Percentiles rank a stretch among this genome's conserved stretches.
These are phyloP conservation scores for Elsinoe ampelina DNA, from an alignment of 2,329 filamentous ascomycete species.

Conservation along the genomic window DNA sequence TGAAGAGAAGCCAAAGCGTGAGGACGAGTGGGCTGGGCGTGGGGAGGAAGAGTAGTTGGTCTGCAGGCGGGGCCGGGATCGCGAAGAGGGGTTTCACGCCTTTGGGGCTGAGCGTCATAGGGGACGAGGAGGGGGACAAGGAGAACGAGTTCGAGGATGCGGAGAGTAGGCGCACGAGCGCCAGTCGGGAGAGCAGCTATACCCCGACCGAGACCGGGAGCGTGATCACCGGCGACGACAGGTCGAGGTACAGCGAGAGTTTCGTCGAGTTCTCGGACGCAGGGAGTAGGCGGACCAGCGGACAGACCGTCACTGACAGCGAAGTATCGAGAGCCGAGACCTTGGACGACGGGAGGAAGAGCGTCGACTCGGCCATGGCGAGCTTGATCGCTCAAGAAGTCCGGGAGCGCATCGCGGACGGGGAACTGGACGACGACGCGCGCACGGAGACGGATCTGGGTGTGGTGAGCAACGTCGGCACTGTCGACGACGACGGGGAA, in stretches of 20 bases:
- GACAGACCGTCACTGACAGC: conserved; percentile 8
- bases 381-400: conserved; percentile 9
- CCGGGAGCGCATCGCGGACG: conserved; percentile 5
- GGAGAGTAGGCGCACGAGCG: conserved; percentile 3
- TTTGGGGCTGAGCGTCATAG: conserved; percentile 18
- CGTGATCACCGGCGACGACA: conserved; percentile 5
- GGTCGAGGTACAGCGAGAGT: conserved; percentile 10
- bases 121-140: conserved; percentile 30
- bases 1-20: conserved; percentile 32
- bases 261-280: conserved; percentile 12
- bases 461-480: conserved; percentile 22
- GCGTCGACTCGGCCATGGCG: conserved; percentile 4
- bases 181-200: background rate
- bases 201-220: background rate
- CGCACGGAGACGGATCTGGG: conserved; percentile 14
- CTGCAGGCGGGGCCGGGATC: conserved; percentile 17
- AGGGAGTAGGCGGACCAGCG: conserved; percentile 5
- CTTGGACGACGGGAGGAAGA: background rate
- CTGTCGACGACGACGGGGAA: conserved; percentile 25
- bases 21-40: conserved; percentile 22
- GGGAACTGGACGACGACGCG: conserved; percentile 10
- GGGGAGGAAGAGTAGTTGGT: conserved; percentile 26
- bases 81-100: conserved; percentile 11
- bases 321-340: background rate
- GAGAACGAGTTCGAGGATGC: conserved; percentile 34